Conservation (phyloP, 1,284 basidiomycete genomes). For the Kwoniella shivajii region DNA sequence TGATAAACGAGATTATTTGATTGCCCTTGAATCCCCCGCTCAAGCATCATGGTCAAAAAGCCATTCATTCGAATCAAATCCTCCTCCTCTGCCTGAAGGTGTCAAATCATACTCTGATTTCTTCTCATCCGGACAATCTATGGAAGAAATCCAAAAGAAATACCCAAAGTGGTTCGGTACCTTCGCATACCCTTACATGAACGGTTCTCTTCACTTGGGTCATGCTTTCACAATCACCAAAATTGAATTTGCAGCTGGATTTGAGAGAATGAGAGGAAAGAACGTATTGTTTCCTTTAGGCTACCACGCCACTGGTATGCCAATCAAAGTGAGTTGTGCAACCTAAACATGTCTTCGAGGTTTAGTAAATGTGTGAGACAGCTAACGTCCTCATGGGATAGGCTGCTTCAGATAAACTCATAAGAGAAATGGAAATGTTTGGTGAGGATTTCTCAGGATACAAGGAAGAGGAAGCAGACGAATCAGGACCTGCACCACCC, state of each 20-base stretch:
- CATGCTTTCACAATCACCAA: constrained; percentile 99
- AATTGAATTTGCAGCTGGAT: constrained; percentile 95
- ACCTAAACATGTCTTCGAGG: background rate
- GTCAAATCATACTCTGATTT: constrained; percentile 63
- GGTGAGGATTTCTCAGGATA: constrained; percentile 85
- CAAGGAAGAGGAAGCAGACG: constrained; percentile 54
- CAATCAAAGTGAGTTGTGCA: constrained; percentile 78
- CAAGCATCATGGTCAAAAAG: constrained; percentile 72
- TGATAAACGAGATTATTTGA: constrained; percentile 86
- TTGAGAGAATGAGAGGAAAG: constrained; percentile 94
- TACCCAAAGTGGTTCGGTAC: constrained; percentile 97
- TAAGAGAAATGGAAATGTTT: constrained; percentile 96
- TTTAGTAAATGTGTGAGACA: background rate
- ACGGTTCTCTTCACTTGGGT: constrained; percentile 93
- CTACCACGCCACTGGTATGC: constrained; percentile 97
- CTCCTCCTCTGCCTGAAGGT: constrained; percentile 70
- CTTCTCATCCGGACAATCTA: constrained; percentile 55
- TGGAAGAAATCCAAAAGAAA: constrained; percentile 59
- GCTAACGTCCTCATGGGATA: constrained; percentile 43
- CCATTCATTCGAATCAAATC: constrained; percentile 74
- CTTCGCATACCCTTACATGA: constrained; percentile 98
- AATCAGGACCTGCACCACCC: constrained; percentile 32
- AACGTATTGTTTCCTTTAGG: constrained; percentile 93
- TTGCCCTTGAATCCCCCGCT: constrained; percentile 77
- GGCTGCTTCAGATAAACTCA: constrained; percentile 95